These are phyloP conservation scores for Yarrowia divulgata DNA, from an alignment of 805 yeast species.

Conservation along the genomic window DNA sequence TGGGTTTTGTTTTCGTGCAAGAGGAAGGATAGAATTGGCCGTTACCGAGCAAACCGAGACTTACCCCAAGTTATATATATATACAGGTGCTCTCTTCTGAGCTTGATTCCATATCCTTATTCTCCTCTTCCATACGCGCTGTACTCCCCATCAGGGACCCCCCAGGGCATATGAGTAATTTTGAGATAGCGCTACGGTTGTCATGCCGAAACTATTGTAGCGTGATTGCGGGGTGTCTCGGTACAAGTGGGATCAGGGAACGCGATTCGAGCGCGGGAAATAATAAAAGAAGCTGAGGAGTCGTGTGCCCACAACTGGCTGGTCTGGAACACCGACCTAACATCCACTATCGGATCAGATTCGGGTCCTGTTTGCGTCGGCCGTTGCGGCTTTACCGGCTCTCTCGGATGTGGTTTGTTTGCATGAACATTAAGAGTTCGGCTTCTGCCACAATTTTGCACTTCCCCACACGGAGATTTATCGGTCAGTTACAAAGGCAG, in stretches of 20 bases:
- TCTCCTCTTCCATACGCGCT: neutral
- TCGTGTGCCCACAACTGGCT: no score
- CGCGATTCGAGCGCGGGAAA: neutral
- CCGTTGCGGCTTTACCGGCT: conserved; percentile 35
- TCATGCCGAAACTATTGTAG: conserved; percentile 28
- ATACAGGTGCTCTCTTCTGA: neutral
- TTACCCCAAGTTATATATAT: neutral
- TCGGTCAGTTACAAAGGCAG: conserved; percentile 25
- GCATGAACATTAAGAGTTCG: conserved; percentile 30
- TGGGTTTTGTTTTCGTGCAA: neutral
- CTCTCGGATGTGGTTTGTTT: conserved; percentile 35
- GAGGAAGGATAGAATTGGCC: neutral
- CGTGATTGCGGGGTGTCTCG: conserved; percentile 34
- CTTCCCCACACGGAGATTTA: conserved; percentile 39
- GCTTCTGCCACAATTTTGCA: conserved; percentile 20
- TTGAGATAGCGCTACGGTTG: conserved; percentile 11
- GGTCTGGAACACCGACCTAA: neutral
- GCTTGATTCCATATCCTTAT: neutral
- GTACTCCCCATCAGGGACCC: neutral
- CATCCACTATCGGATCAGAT: neutral
- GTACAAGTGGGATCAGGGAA: neutral
- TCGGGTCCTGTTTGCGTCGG: conserved; percentile 19
- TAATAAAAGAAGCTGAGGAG: neutral
- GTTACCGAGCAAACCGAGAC: neutral
- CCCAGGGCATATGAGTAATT: conserved; percentile 28